These are phyloP conservation scores for Blumeria graminis DNA, from an alignment of 2,329 filamentous ascomycete species.

Conservation along the genomic window DNA sequence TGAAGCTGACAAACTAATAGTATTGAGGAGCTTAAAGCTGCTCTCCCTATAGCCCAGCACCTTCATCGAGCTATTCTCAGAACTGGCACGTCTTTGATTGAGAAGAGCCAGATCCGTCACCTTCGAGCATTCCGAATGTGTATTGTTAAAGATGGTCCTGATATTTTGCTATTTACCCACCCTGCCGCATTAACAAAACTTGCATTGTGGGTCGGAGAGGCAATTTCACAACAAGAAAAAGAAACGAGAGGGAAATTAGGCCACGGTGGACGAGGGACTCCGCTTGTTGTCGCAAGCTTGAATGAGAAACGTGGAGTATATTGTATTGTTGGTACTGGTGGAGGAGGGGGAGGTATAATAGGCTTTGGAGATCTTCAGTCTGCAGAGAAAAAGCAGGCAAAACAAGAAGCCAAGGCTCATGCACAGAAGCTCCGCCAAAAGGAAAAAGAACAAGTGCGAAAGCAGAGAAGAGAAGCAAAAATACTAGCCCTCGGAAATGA, in stretches of 20 bases:
- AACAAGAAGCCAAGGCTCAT: slow-evolving; percentile 36
- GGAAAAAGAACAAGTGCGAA: slow-evolving; percentile 32
- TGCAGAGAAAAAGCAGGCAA: slow-evolving; percentile 35
- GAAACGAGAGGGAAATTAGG: slow-evolving; percentile 45
- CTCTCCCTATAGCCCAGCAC: slow-evolving; percentile 64
- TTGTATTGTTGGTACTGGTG: slow-evolving; percentile 77
- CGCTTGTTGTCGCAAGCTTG: slow-evolving; percentile 71
- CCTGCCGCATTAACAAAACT: slow-evolving; percentile 83
- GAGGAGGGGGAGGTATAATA: slow-evolving; percentile 44
- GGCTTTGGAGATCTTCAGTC: slow-evolving; percentile 43
- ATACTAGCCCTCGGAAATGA: slow-evolving; percentile 25
- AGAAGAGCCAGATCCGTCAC: slow-evolving; percentile 84
- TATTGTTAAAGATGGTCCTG: slow-evolving; percentile 83
- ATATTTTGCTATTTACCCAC: slow-evolving; percentile 76
- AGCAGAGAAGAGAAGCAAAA: slow-evolving; percentile 35
- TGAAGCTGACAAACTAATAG: slow-evolving; percentile 22
- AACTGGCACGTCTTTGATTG: slow-evolving; percentile 72
- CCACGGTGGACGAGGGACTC: slow-evolving; percentile 48
- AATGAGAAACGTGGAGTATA: slow-evolving; percentile 77
- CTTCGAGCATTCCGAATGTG: slow-evolving; percentile 84
- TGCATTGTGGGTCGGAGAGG: slow-evolving; percentile 82
- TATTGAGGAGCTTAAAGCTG: slow-evolving; percentile 50
- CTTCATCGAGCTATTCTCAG: slow-evolving; percentile 82
- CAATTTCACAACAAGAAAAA: slow-evolving; percentile 68
- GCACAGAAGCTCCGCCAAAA: slow-evolving; percentile 32